Percentiles rank a stretch among this genome's conserved stretches.
Evolutionary conservation across 495 filamentous ascomycete species (phyloP).

Genomic region (Opeltia flavorubescens): DNA sequence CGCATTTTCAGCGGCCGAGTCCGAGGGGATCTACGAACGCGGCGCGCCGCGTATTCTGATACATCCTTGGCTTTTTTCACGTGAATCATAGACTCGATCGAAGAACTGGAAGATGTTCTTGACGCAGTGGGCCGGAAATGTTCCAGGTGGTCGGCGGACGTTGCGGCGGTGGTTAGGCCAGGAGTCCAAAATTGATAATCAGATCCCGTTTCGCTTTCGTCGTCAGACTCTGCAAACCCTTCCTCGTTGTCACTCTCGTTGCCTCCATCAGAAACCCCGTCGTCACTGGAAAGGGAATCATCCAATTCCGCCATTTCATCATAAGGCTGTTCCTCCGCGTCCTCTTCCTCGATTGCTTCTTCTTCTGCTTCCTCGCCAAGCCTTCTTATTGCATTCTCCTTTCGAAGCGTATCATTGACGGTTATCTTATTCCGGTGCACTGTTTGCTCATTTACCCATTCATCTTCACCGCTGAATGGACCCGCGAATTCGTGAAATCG

Average conservation of each 20-base stretch:
- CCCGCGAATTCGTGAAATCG: slow-evolving; percentile 92
- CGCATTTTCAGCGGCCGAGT: slow-evolving; percentile 42
- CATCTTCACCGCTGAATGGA: slow-evolving; percentile 63
- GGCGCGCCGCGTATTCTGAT: slow-evolving; percentile 20
- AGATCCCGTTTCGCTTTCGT: slow-evolving; percentile 59
- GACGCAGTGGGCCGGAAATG: slow-evolving; percentile 29
- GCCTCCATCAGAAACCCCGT: slow-evolving; percentile 50
- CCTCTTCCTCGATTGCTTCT: slow-evolving; percentile 62
- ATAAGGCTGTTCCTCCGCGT: slow-evolving; percentile 44
- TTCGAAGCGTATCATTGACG: slow-evolving; percentile 75
- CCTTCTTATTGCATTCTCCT: slow-evolving; percentile 77
- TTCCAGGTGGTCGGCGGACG: slow-evolving; percentile 36
- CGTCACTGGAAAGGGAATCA: slow-evolving; percentile 30
- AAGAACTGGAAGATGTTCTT: slow-evolving; percentile 45
- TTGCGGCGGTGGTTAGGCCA: slow-evolving; percentile 40
- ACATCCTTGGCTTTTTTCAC: slow-evolving; percentile 15
- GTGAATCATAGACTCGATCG: slow-evolving; percentile 47
- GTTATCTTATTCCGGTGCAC: slow-evolving; percentile 57
- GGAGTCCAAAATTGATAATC: slow-evolving; percentile 72
- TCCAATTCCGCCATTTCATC: slow-evolving; percentile 34
- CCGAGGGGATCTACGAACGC: slow-evolving; percentile 11
- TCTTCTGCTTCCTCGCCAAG: slow-evolving; percentile 84
- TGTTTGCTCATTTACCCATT: slow-evolving; percentile 62
- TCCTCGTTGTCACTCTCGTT: slow-evolving; percentile 94
- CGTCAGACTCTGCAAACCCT: slow-evolving; percentile 82